Evolutionary conservation across 139 green algal species (phyloP).

Genomic region (Chlorella sp.): DNA sequence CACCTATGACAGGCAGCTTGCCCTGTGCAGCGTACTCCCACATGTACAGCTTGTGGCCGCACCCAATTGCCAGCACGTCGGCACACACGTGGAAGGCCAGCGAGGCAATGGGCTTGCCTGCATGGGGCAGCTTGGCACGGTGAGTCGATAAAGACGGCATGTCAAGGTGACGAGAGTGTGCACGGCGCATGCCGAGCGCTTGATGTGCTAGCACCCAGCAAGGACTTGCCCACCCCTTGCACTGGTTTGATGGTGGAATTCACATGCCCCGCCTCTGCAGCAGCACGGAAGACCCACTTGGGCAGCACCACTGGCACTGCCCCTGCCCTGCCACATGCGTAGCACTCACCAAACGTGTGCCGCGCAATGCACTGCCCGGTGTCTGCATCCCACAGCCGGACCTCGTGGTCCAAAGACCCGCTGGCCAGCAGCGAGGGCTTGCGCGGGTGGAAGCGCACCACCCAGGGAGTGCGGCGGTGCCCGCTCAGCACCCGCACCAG

Average conservation of each 20-base stretch:
- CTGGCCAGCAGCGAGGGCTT: conserved; percentile 76
- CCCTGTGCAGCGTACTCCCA: conserved; percentile 69
- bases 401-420: conserved; percentile 86
- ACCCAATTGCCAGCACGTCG: conserved; percentile 80
- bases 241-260: background rate
- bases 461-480: conserved; percentile 91
- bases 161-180: background rate
- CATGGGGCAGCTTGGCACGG: background rate
- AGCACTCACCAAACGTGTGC: conserved; percentile 73
- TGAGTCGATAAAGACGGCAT: background rate
- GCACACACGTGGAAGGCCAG: conserved; percentile 82
- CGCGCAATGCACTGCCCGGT: conserved; percentile 70
- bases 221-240: background rate
- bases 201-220: background rate
- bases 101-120: conserved; percentile 88
- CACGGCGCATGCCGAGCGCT: background rate
- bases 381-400: conserved; percentile 83
- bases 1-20: conserved; percentile 36
- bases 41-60: conserved; percentile 77
- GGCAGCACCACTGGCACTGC: background rate
- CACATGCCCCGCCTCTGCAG: background rate
- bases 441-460: conserved; percentile 88
- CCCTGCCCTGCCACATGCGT: background rate
- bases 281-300: no score
- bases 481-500: conserved; percentile 71